These are phyloP conservation scores for Eragrostis curvula DNA, from an alignment of 176 grass and related monocot species.

Conservation along the genomic window DNA sequence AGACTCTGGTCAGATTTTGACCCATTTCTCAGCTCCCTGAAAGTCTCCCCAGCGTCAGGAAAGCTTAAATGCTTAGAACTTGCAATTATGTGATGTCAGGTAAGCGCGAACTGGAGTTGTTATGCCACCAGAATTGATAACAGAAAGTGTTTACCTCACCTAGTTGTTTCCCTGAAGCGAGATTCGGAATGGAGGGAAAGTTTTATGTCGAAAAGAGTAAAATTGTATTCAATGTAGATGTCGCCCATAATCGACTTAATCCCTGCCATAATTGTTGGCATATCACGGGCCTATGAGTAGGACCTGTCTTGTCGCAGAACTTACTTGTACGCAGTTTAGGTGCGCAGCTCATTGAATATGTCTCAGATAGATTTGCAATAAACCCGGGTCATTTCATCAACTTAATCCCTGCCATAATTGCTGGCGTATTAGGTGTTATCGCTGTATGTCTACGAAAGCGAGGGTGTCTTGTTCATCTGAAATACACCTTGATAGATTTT, in stretches of 20 bases:
- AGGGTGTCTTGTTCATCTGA: neutral
- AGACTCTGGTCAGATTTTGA: conserved; percentile 30
- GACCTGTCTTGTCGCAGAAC: conserved; percentile 11
- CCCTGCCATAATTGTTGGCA: conserved; percentile 25
- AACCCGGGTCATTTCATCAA: neutral
- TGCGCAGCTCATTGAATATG: neutral
- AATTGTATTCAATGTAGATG: conserved; percentile 9
- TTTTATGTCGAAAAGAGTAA: conserved; percentile 29
- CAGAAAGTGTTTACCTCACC: conserved; percentile 12
- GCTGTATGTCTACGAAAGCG: neutral
- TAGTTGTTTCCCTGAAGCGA: neutral
- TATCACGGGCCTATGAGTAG: neutral
- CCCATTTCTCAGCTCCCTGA: conserved; percentile 30
- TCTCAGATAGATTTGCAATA: neutral
- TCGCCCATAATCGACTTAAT: neutral
- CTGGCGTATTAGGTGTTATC: neutral
- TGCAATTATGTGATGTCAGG: conserved; percentile 36
- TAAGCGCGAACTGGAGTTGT: conserved; percentile 18
- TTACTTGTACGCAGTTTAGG: neutral
- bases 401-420: neutral
- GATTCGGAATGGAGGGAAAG: conserved; percentile 16
- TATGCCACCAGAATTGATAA: conserved; percentile 3
- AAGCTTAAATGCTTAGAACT: conserved; percentile 36
- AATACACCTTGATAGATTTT: neutral
- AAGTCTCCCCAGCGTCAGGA: conserved; percentile 5